phyloP scores from a whole-genome alignment of 2,329 filamentous ascomycete genomes.

The Cordyceps cicadae region DNA sequence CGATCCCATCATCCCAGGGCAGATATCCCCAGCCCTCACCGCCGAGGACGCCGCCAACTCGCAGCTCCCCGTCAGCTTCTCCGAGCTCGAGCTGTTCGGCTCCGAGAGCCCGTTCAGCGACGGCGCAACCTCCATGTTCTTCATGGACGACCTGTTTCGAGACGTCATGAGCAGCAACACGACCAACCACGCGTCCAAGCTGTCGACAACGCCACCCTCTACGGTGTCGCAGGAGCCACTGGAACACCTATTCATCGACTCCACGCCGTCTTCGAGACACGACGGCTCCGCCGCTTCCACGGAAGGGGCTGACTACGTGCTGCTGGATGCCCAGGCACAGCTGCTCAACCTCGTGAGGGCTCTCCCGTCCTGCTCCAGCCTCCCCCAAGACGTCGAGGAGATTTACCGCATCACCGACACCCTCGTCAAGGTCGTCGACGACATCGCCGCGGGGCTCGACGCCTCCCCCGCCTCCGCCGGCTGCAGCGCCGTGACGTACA shows the following conservation, averaged over 20 bases:
- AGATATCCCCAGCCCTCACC: not conserved
- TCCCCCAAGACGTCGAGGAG: conserved; percentile 1
- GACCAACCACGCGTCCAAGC: not conserved
- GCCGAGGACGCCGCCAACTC: not conserved
- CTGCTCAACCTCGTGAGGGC: not conserved
- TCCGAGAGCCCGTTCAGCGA: not conserved
- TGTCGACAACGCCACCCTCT: not conserved
- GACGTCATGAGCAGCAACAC: not conserved
- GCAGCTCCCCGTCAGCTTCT: not conserved
- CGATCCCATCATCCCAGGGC: not conserved
- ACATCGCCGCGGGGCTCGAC: not conserved
- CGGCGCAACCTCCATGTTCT: not conserved
- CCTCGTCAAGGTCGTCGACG: not conserved
- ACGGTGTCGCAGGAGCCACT: not conserved
- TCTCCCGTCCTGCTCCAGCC: not conserved
- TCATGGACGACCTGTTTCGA: conserved; percentile 1
- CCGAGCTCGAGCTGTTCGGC: not conserved
- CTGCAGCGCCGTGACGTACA: not conserved
- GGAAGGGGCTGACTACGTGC: not conserved
- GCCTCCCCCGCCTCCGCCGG: not conserved
- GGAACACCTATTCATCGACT: not conserved
- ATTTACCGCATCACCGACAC: conserved; percentile 7
- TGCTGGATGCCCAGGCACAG: not conserved
- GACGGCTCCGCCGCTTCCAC: not conserved
- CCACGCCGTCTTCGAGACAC: not conserved